phyloP scores from a whole-genome alignment of 768 basidiomycete genomes.

The Naematelia aurantialba region DNA sequence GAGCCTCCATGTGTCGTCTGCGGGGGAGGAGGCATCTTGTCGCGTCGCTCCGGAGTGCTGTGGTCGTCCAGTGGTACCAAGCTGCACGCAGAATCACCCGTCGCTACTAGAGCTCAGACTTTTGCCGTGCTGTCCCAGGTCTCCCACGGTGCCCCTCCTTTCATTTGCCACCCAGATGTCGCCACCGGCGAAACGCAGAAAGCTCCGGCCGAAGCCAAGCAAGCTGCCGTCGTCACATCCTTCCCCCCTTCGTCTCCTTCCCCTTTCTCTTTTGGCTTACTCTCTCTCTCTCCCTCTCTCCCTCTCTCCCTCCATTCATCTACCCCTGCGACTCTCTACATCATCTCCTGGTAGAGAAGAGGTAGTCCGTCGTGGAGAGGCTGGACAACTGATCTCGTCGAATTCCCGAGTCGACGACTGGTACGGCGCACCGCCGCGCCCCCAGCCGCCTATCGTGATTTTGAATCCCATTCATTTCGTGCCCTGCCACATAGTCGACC shows the following conservation, averaged over 20 bases:
- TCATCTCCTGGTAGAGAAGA: not conserved
- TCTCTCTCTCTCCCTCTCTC: not conserved
- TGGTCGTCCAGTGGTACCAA: too few relatives aligned
- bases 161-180: conserved; percentile 3
- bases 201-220: not conserved
- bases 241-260: not conserved
- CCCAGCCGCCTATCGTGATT: too few relatives aligned
- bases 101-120: too few relatives aligned
- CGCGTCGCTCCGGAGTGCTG: not conserved
- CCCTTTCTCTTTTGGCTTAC: not conserved
- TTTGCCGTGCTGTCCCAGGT: not conserved
- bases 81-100: too few relatives aligned
- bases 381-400: not conserved
- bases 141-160: not conserved
- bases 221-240: not conserved
- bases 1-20: conserved; percentile 43
- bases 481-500: not conserved
- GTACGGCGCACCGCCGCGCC: not conserved
- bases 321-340: not conserved
- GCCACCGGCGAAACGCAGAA: not conserved
- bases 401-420: not conserved
- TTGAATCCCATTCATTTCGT: not conserved
- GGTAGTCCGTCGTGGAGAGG: too few relatives aligned
- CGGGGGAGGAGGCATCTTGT: conserved; percentile 48
- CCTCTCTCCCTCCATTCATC: not conserved